Evolutionary conservation across 2,329 filamentous ascomycete genomes (phyloP).

Genomic region (Onygenales sp.): DNA sequence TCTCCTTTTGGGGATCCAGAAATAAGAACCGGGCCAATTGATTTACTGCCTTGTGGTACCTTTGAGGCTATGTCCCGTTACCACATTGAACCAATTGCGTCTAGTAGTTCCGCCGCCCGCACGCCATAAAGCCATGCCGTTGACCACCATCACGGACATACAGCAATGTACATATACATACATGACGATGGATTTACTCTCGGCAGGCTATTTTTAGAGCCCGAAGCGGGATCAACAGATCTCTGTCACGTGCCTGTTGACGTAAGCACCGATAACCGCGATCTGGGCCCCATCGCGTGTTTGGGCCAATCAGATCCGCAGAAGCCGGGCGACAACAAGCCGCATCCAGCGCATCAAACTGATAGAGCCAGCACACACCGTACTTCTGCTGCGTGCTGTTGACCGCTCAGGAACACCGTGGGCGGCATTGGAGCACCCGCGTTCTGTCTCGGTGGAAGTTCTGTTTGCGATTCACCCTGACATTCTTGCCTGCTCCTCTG

Average conservation of each 20-base stretch:
- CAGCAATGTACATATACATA: too few species aligned
- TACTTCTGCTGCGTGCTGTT: not conserved
- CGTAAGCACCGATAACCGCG: constrained; percentile 1
- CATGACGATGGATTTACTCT: too few species aligned
- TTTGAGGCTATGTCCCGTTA: too few species aligned
- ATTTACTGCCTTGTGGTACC: too few species aligned
- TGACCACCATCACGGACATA: too few species aligned
- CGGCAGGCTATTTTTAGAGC: too few species aligned
- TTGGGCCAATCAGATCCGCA: not conserved
- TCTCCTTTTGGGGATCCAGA: too few species aligned
- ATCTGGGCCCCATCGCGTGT: not conserved
- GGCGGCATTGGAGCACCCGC: not conserved
- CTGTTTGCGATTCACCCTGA: not conserved
- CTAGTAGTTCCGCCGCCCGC: too few species aligned
- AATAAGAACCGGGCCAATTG: too few species aligned
- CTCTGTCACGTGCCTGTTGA: not conserved
- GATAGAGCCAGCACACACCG: not conserved
- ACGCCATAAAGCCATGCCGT: too few species aligned
- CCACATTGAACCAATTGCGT: too few species aligned
- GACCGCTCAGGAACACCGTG: not conserved
- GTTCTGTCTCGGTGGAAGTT: not conserved
- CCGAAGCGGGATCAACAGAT: too few species aligned
- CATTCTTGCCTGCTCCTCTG: not conserved
- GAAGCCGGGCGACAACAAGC: not conserved
- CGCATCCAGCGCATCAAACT: not conserved